Conservation (phyloP, 768 basidiomycete genomes). For the Russula olivacea region DNA sequence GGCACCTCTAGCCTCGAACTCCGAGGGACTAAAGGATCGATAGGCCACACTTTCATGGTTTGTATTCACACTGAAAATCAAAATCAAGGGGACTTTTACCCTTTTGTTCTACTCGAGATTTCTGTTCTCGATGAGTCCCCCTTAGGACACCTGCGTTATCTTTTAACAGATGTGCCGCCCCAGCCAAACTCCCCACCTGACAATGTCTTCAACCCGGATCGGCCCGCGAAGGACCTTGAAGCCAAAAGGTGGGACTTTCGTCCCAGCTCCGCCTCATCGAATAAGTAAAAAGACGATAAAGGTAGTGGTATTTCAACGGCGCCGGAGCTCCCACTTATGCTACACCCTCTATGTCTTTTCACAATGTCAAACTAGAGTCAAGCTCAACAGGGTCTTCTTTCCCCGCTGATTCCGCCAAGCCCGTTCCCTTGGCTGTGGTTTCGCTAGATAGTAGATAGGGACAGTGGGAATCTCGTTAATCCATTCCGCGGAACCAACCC, state of each 20-base stretch:
- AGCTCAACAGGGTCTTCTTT: constrained; percentile 83
- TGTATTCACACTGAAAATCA: constrained; percentile 78
- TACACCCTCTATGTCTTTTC: constrained; percentile 78
- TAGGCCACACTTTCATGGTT: constrained; percentile 81
- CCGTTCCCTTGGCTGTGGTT: no score
- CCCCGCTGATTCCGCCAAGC: constrained; percentile 42
- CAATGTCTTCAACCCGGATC: constrained; percentile 71
- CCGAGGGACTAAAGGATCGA: constrained; percentile 70
- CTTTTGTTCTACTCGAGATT: constrained; percentile 67
- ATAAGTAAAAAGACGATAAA: constrained; percentile 75
- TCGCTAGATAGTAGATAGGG: no score
- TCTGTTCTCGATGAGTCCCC: no score
- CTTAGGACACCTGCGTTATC: constrained; percentile 25
- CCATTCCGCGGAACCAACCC: no score
- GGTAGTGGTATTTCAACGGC: constrained; percentile 78
- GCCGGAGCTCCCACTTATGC: constrained; percentile 76
- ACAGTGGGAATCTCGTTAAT: no score
- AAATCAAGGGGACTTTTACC: constrained; percentile 77
- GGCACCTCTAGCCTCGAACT: constrained; percentile 77
- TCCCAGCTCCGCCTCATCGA: constrained; percentile 67
- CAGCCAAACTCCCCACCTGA: constrained; percentile 80
- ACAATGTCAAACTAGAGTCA: constrained; percentile 85
- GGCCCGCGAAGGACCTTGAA: constrained; percentile 61
- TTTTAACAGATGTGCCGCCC: constrained; percentile 59
- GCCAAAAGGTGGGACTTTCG: constrained; percentile 67